Base-by-base conservation (phyloP, 2,329 filamentous ascomycete species). In the Trichoderma asperellum region DNA sequence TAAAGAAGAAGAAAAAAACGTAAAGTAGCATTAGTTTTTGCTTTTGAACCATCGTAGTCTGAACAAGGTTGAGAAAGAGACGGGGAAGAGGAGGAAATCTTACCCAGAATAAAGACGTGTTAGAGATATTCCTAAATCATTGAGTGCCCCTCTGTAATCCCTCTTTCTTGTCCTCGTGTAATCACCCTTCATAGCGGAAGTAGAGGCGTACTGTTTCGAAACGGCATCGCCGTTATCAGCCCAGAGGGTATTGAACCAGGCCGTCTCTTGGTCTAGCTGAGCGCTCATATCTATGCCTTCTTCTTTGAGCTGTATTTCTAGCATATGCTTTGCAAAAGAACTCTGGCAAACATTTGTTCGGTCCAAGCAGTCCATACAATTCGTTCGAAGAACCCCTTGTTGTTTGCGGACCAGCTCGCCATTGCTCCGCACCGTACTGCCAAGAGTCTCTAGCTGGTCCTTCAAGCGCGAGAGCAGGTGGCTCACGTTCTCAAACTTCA, bases 281-380 rank as follows among this genome's bases (percentile, higher is more conserved):
- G 91, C 84, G 73, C 90, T 88, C 80, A 96, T 91, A 68, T 91
- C 88, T 70, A 94, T 90, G 0, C 91, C 92, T 71, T 96, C 89
- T 24, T 87, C 84, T 69, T 88, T 90, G 2, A 99, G 84, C 76
- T 97, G 93, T 37, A 86, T 78, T 73, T 97, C 93, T 2, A 99
- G 84, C 73, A 93, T 92, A 76, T 91, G 89, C 75, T 93, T 92
- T 5, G 88, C 96, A 77, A 94, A 94, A 0, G 94, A 96, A 76
- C 93, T 97, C 79, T 98, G 95, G 52, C 94, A 94, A 27, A 99
- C 94, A 74, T 98, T 98, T 2, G 96, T 99, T 27, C 96, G 89
- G 78, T 99, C 96, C 11, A 99, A 83, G 74, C 96, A 99, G 77
- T 99, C 96, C 96, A 99, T 98, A 79, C 96, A 99, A 76, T 99